Percentiles rank a stretch among this genome's conserved stretches.
Conservation (phyloP, 108 stramenopile species). For the Cylindrotheca closterium region DNA sequence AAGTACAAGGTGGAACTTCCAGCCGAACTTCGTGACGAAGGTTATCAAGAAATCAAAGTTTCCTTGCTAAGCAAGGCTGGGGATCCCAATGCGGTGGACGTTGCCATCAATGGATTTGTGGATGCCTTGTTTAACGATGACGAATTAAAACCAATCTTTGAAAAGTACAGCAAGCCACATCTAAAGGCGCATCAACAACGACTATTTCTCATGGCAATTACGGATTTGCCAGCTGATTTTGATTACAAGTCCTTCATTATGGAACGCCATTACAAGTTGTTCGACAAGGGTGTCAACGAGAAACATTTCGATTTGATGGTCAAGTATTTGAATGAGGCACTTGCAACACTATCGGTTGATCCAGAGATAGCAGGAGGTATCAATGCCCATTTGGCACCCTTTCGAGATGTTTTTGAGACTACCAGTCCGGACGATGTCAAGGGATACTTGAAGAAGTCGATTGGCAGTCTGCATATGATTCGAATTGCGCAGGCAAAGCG, state of each 20-base stretch:
- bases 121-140: background rate
- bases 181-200: background rate
- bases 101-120: background rate
- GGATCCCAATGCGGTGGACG: background rate
- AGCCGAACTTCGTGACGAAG: background rate
- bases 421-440: background rate
- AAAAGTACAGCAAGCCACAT: background rate
- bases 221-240: background rate
- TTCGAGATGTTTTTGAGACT: background rate
- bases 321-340: background rate
- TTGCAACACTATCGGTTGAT: background rate
- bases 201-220: background rate
- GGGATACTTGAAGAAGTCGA: background rate
- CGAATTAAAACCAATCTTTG: background rate
- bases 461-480: background rate
- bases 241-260: background rate
- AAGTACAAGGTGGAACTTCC: too few species aligned
- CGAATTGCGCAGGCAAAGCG: background rate
- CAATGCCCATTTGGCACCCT: background rate
- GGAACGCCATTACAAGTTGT: background rate
- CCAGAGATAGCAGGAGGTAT: background rate
- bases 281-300: background rate
- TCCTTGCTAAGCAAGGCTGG: background rate
- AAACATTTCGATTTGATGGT: background rate
- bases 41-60: background rate